Conservation (phyloP, 495 filamentous ascomycete genomes). For the Penicillium steckii region DNA sequence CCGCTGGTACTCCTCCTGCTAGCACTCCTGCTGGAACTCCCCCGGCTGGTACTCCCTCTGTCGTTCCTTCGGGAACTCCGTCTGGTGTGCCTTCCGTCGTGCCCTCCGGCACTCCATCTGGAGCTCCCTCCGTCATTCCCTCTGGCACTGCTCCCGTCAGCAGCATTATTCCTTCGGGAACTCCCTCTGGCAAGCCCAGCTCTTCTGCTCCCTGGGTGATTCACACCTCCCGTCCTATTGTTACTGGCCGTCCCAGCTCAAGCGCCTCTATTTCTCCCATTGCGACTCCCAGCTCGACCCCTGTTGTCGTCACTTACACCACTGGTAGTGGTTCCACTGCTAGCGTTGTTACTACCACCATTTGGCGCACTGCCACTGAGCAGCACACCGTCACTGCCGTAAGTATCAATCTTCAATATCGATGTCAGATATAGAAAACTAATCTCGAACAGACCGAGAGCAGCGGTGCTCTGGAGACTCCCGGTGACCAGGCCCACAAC, state of each 20-base stretch:
- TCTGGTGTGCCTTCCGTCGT: conserved; percentile 12
- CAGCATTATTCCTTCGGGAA: not conserved
- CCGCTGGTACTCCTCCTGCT: not conserved
- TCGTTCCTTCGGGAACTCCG: conserved; percentile 7
- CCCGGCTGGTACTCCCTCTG: conserved; percentile 4
- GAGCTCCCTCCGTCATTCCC: too few relatives aligned
- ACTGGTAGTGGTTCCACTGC: conserved; percentile 53
- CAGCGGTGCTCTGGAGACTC: not conserved
- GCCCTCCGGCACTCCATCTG: conserved; percentile 2
- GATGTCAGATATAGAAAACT: conserved; percentile 2
- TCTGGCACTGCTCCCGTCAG: conserved; percentile 7
- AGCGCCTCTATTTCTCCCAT: conserved; percentile 31
- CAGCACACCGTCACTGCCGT: conserved; percentile 40
- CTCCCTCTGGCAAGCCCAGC: not conserved
- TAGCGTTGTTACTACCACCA: conserved; percentile 56
- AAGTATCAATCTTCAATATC: conserved; percentile 13
- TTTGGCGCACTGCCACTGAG: conserved; percentile 46
- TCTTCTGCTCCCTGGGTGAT: conserved; percentile 3
- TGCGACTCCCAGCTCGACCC: not conserved
- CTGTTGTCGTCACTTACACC: conserved; percentile 55
- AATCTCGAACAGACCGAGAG: conserved; percentile 13
- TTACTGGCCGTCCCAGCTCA: conserved; percentile 5
- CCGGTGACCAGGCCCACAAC: conserved; percentile 4
- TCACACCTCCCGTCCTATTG: conserved; percentile 15
- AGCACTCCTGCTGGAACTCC: not conserved